Conservation (phyloP, 2,329 filamentous ascomycete genomes). For the Calonectria fujianensis region DNA sequence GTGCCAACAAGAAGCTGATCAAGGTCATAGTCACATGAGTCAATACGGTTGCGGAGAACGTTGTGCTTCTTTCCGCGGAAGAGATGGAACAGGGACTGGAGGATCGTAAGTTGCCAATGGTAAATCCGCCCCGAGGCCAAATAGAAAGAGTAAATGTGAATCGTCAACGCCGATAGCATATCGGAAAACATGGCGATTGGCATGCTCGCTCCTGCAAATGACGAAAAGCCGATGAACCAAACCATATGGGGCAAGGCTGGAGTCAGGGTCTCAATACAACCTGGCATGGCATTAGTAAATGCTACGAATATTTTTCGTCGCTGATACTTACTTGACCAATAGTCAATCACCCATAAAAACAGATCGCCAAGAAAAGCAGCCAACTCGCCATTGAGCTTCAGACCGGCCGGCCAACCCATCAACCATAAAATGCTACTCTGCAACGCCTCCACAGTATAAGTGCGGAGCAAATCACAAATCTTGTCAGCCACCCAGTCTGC, state of each 20-base stretch:
- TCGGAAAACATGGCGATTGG: constrained; percentile 97
- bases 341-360: constrained; percentile 98
- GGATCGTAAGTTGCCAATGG: constrained; percentile 98
- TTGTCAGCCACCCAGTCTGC: constrained; percentile 87
- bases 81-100: constrained; percentile 97
- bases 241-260: constrained; percentile 91
- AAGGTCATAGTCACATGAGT: constrained; percentile 98
- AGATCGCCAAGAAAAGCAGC: constrained; percentile 95
- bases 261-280: constrained; percentile 84
- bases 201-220: constrained; percentile 97
- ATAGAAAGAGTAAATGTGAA: constrained; percentile 99
- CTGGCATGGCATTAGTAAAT: constrained; percentile 63
- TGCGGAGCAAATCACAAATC: constrained; percentile 83
- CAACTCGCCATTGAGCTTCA: constrained; percentile 96
- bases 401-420: constrained; percentile 94
- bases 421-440: constrained; percentile 95
- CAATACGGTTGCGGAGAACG: constrained; percentile 95
- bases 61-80: constrained; percentile 99
- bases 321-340: constrained; percentile 85
- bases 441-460: constrained; percentile 91
- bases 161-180: constrained; percentile 89
- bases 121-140: constrained; percentile 97
- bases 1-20: constrained; percentile 97
- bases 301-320: neutral
- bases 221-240: constrained; percentile 94